Conservation (phyloP, 352 stramenopile species). For the Globisporangium carolinianum region DNA sequence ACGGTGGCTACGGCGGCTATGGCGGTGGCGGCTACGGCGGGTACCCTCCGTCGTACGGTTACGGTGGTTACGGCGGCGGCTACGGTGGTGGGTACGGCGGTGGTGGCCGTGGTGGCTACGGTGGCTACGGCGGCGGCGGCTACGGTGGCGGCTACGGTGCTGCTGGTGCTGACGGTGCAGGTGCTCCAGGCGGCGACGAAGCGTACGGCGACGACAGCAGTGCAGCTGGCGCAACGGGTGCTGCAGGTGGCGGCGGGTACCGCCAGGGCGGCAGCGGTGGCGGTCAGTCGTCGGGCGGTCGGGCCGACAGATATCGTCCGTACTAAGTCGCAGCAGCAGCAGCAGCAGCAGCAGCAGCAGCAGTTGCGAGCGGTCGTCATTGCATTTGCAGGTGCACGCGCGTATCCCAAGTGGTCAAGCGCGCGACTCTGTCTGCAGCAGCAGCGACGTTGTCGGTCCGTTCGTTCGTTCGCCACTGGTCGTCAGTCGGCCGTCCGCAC, state of each 20-base stretch:
- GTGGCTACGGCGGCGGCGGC: constrained; percentile 15
- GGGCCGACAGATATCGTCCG: constrained; percentile 79
- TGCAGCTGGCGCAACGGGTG: constrained; percentile 23
- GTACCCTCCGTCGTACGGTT: constrained; percentile 4
- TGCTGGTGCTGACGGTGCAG: constrained; percentile 16
- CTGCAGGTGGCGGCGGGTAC: constrained; percentile 25
- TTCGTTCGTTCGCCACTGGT: too few species aligned
- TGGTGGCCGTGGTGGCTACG: constrained; percentile 15
- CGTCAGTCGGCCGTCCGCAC: too few species aligned
- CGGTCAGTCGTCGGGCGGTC: constrained; percentile 43
- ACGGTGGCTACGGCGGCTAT: constrained; percentile 14
- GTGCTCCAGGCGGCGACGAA: constrained; percentile 15
- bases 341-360: too few species aligned
- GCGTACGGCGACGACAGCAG: constrained; percentile 22
- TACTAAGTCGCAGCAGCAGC: constrained; percentile 36
- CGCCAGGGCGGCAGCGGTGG: constrained; percentile 46
- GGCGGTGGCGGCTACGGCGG: constrained; percentile 16
- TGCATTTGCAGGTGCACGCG: too few species aligned
- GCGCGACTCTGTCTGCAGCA: too few species aligned
- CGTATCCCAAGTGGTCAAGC: too few species aligned
- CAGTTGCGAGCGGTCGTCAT: too few species aligned
- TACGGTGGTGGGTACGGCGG: constrained; percentile 14
- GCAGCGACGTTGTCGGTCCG: too few species aligned
- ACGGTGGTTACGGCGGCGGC: constrained; percentile 7
- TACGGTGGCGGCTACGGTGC: constrained; percentile 20